Base-by-base conservation (phyloP, 176 grass and related monocot genomes). In the Zoysia pacifica region DNA sequence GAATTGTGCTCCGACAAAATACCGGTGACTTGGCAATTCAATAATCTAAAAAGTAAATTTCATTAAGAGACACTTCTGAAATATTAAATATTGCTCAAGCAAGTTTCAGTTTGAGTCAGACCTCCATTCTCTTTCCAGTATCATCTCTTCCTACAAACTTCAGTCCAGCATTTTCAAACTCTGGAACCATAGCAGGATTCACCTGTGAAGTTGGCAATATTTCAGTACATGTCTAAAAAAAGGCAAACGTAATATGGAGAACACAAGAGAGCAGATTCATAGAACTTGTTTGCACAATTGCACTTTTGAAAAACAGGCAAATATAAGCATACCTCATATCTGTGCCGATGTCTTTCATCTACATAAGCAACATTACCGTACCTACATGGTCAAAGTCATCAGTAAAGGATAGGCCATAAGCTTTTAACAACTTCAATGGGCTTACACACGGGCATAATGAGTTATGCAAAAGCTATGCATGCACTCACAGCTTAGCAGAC, bases 1-100 rank as follows among this genome's bases (percentile, higher is more conserved):
- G 73, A 99, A 99, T 73, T 99, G 97, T 65, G 94, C 86, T 0
- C 97, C 97, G 67, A 99, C 82, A 62, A 93, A 99, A 84, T 89
- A 99, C 50, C 49, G 86, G 65, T 96, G 97, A 54, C 69, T 84
- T 66, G 93, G 93, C 65, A 99, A 47, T 85, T 99, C 93, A 63
- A 99, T 91, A 73, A 99, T 93, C 97, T 99, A 87, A 73, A 93
- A 85, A 50, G 18, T 46, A 73, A 72, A 67, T 70, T 35, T 66
- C 2, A 18, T 73, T 70, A 89, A 50, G 13, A 50, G 44, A 7
- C 18, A 18, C 8, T 12, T 37, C 52, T 5, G 9, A 63, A 74
- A 84, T 20, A 11, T 11, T 1, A 46, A 52, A 66, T 50, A 81
- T 6, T 75, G 47, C 38, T 49, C 38, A 60, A 35, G 20, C 66